These are phyloP conservation scores for Ceratobasidium sp. DNA, from an alignment of 1,284 basidiomycete species.

Conservation along the genomic window DNA sequence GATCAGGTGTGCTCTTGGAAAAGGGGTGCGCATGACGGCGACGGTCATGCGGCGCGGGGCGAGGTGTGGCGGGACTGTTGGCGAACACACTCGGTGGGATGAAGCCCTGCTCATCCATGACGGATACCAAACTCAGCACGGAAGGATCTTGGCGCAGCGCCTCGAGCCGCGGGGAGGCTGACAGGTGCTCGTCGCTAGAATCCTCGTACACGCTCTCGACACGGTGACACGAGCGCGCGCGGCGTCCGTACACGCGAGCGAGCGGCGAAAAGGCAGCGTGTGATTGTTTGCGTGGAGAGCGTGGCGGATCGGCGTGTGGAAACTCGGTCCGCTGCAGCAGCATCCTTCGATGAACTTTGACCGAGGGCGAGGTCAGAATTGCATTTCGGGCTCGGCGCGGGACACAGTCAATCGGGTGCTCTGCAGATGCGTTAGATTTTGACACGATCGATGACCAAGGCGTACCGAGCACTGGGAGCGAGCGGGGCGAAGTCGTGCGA, in stretches of 20 bases:
- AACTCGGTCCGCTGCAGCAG: conserved; percentile 37
- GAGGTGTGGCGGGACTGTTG: conserved; percentile 14
- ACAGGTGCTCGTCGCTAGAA: conserved; percentile 10
- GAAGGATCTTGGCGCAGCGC: conserved; percentile 36
- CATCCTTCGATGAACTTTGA: conserved; percentile 27
- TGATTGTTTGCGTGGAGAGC: conserved; percentile 28
- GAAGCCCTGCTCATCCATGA: conserved; percentile 32
- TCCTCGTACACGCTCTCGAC: conserved; percentile 24
- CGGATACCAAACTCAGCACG: conserved; percentile 32
- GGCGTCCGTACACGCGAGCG: not conserved
- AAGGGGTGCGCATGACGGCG: conserved; percentile 1
- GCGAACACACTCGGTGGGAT: conserved; percentile 20
- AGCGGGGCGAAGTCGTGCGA: conserved; percentile 21
- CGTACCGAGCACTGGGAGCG: conserved; percentile 26
- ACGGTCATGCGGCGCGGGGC: not conserved
- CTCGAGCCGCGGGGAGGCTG: conserved; percentile 17
- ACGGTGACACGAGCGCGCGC: not conserved
- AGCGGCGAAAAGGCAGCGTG: not conserved
- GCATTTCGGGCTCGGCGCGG: conserved; percentile 24
- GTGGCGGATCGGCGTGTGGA: conserved; percentile 27
- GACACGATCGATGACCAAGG: not conserved
- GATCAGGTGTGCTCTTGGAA: conserved; percentile 26
- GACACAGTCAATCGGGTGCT: conserved; percentile 36
- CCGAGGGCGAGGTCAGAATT: not conserved
- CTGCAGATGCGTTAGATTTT: conserved; percentile 29